These are phyloP conservation scores for Orbilia javanica DNA, from an alignment of 2,329 filamentous ascomycete species.

Conservation along the genomic window DNA sequence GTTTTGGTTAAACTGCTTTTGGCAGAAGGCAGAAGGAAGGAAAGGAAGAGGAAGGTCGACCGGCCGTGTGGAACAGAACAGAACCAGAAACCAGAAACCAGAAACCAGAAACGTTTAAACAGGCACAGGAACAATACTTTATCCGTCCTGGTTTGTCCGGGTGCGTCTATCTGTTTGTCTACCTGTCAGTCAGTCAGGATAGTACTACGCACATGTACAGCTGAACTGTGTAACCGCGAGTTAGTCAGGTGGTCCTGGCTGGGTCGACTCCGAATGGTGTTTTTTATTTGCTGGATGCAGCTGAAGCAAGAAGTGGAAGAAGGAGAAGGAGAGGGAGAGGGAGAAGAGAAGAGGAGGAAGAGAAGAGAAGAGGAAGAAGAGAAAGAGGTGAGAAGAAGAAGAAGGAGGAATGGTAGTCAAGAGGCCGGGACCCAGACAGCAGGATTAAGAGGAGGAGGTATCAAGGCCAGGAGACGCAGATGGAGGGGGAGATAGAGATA, in stretches of 20 bases:
- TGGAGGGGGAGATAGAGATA: neutral
- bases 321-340: constrained; percentile 2
- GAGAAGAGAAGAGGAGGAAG: neutral
- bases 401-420: no score
- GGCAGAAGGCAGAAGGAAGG: constrained; percentile 10
- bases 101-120: neutral
- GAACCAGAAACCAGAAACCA: neutral
- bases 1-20: neutral
- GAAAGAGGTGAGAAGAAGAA: neutral
- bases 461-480: neutral
- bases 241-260: neutral
- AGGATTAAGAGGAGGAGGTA: neutral
- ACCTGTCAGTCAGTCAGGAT: neutral
- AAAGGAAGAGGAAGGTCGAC: constrained; percentile 44
- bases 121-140: neutral
- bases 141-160: neutral
- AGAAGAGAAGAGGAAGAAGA: constrained; percentile 7
- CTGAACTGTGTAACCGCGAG: neutral
- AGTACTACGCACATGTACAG: neutral
- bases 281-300: constrained; percentile 4
- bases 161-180: neutral
- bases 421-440: no score
- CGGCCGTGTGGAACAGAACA: constrained; percentile 19
- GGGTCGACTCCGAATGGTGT: constrained; percentile 19
- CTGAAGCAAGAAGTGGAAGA: neutral